phyloP scores from a whole-genome alignment of 225 moss, liverwort and hornwort species.

The Climacium dendroides region DNA sequence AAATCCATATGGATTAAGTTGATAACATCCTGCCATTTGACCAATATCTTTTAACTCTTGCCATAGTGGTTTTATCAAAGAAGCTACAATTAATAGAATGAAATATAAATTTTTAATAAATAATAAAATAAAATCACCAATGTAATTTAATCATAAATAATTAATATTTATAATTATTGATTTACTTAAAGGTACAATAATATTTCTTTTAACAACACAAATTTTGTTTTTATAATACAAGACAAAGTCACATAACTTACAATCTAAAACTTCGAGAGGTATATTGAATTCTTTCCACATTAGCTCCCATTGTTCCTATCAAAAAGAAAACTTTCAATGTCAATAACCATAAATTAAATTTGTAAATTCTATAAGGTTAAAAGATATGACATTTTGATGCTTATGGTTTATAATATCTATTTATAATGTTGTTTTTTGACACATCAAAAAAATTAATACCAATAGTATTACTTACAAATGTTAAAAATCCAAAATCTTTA shows the following conservation, averaged over 20 bases:
- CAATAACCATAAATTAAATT: too few relatives aligned
- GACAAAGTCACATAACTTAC: background rate
- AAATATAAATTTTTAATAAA: background rate
- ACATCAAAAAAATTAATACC: background rate
- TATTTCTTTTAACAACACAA: accelerated
- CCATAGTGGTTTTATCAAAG: background rate
- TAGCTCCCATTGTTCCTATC: slow-evolving; percentile 20
- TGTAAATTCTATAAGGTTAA: background rate
- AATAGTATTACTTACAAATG: background rate
- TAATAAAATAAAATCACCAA: too few relatives aligned
- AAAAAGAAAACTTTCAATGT: background rate
- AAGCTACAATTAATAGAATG: background rate
- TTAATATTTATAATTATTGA: accelerated
- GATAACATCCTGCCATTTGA: slow-evolving; percentile 27
- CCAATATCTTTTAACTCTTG: slow-evolving; percentile 10
- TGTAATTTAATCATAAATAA: too few relatives aligned
- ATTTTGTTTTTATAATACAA: too few relatives aligned
- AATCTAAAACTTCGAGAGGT: background rate
- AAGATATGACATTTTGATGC: background rate
- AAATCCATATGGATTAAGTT: slow-evolving; percentile 14
- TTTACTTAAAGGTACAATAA: background rate
- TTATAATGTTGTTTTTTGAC: accelerated
- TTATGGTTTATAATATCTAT: background rate
- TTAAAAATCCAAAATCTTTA: slow-evolving; percentile 57
- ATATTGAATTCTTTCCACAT: slow-evolving; percentile 18